Base-by-base conservation (phyloP, 306 rosid genomes). In the Vigna radiata region DNA sequence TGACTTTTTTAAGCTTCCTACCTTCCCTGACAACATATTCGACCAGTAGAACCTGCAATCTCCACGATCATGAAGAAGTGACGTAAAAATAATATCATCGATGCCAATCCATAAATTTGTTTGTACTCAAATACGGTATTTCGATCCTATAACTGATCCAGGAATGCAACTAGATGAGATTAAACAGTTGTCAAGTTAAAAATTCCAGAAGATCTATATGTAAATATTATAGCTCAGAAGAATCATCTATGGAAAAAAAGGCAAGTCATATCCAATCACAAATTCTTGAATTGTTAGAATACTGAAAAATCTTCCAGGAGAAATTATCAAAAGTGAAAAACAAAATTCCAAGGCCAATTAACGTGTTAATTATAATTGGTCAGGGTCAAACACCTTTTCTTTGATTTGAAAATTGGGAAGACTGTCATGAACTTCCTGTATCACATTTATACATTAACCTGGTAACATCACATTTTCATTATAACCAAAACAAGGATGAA, bases 401-500 rank as follows among this genome's bases (percentile, higher is more conserved):
- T 61, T 36, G 83, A 43, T 66, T 73, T 52, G 41, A 66, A 50
- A 68, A 69, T 16, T 16, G 5, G 55, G 19, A 53, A 19, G 41
- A 74, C 50, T 25, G 36, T 48, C 44, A 29, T 43, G 71, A 29
- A 67, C 75, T 39, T 52, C 4, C 31, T 23, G 31, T 67, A 56
- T 53, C 13, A 49, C 53, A 36, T 54, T 16, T 58, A 75, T 50
- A 68, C 77, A 50, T 33, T 68, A 70, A 58, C 73, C 29, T 18
- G 33, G 69, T 65, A 79, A 73, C 77, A 36, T 61, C 44, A 33
- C 66, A 29, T 73, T n/a, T 55, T 55, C 39, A 23, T 70, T 63
- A 63, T 19, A 77, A 70, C 81, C 87, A 75, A 36, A 81, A 79
- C 67, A 14, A 29, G 12, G 49, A 52, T 54, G 3, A 29, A 2